phyloP scores from a whole-genome alignment of 139 green algal species.

The Nannochloris sp. region DNA sequence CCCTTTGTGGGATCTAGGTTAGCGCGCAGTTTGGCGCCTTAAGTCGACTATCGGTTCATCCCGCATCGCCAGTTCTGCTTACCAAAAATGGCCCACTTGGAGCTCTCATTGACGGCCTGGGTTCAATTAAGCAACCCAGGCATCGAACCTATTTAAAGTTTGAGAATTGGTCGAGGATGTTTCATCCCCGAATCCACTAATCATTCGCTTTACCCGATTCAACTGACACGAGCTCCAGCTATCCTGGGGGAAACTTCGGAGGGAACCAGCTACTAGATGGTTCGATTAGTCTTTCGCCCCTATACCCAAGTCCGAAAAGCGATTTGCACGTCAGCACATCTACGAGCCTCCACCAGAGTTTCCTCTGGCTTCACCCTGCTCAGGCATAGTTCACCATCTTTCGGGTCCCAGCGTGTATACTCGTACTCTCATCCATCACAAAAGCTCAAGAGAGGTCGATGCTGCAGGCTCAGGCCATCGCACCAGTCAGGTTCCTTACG shows the following conservation, averaged over 20 bases:
- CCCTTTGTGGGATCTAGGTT: conserved; percentile 92
- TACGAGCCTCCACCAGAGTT: conserved; percentile 92
- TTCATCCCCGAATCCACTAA: conserved; percentile 81
- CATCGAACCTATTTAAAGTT: conserved; percentile 92
- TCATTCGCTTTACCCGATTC: conserved; percentile 90
- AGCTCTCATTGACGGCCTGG: conserved; percentile 70
- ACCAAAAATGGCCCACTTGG: conserved; percentile 90
- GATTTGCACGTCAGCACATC: conserved; percentile 96
- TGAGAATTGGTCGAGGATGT: conserved; percentile 88
- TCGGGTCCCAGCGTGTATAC: conserved; percentile 82
- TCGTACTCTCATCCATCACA: conserved; percentile 85
- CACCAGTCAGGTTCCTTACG: conserved; percentile 85
- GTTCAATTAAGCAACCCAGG: conserved; percentile 79
- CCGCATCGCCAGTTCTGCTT: conserved; percentile 95
- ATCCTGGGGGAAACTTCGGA: conserved; percentile 92
- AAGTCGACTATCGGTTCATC: conserved; percentile 89
- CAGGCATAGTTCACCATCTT: conserved; percentile 96
- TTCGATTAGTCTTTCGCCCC: conserved; percentile 98
- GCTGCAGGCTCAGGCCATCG: conserved; percentile 70
- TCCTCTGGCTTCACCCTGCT: conserved; percentile 89
- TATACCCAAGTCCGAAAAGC: conserved; percentile 95
- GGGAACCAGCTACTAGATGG: conserved; percentile 94
- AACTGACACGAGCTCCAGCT: conserved; percentile 80
- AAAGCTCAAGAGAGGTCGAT: conserved; percentile 85
- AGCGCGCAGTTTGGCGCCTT: conserved; percentile 84